phyloP scores from a whole-genome alignment of 352 stramenopile species.

The Peronospora destructor region DNA sequence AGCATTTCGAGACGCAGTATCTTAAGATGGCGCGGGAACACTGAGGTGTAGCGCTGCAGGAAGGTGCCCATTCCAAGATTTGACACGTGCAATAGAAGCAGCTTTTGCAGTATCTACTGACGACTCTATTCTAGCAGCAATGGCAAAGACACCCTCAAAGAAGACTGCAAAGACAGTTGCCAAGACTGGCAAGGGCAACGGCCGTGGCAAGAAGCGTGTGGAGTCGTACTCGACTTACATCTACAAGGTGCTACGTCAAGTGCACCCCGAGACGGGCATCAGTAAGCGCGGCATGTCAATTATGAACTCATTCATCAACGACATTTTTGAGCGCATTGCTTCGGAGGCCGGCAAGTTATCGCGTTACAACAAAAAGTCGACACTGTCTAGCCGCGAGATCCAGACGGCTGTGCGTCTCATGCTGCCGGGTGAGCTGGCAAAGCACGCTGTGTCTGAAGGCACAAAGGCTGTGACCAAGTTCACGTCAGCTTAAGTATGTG shows the following conservation, averaged over 20 bases:
- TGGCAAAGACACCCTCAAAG: slow-evolving; percentile 96
- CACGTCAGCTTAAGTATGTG: slow-evolving; percentile 70
- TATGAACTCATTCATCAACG: slow-evolving; percentile 99
- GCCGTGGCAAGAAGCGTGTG: slow-evolving; percentile 84
- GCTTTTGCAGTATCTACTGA: neutral
- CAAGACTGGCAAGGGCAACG: slow-evolving; percentile 80
- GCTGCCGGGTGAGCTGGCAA: slow-evolving; percentile 94
- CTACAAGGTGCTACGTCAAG: slow-evolving; percentile 92
- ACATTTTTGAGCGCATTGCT: slow-evolving; percentile 98
- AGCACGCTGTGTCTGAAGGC: slow-evolving; percentile 95
- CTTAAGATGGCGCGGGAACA: neutral
- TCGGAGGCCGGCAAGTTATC: slow-evolving; percentile 93
- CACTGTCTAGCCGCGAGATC: slow-evolving; percentile 93
- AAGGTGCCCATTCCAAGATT: slow-evolving; percentile 27
- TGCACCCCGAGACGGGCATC: slow-evolving; percentile 96
- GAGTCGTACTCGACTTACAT: slow-evolving; percentile 90
- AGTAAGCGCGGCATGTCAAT: slow-evolving; percentile 97
- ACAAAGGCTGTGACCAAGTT: slow-evolving; percentile 95
- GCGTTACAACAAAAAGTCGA: slow-evolving; percentile 99
- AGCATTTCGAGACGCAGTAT: slow-evolving; percentile 6
- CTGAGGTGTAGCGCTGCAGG: neutral
- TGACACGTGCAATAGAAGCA: slow-evolving; percentile 26
- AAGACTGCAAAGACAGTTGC: slow-evolving; percentile 79
- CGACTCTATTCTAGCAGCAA: slow-evolving; percentile 29
- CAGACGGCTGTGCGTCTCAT: slow-evolving; percentile 94